Percentiles rank a stretch among this genome's conserved stretches.
Conservation (phyloP, 768 basidiomycete species). For the Leccinum subtestaceum region DNA sequence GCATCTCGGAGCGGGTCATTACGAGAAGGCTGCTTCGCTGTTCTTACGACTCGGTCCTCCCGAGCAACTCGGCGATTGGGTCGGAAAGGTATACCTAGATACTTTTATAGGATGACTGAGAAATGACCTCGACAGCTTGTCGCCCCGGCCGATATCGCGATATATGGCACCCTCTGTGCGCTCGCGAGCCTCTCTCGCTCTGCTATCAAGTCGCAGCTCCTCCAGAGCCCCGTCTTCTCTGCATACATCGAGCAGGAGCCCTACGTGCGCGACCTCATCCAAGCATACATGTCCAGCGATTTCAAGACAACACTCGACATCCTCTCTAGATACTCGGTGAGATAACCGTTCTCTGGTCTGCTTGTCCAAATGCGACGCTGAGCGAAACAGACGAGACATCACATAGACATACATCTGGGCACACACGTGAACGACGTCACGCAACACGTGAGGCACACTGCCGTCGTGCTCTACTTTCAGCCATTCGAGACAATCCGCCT, state of each 20-base stretch:
- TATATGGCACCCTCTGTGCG: conserved; percentile 82
- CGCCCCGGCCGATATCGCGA: conserved; percentile 78
- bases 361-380: neutral
- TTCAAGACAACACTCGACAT: conserved; percentile 82
- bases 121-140: conserved; percentile 46
- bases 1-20: conserved; percentile 65
- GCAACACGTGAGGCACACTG: conserved; percentile 68
- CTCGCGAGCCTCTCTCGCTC: conserved; percentile 73
- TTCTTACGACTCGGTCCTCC: conserved; percentile 68
- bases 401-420: conserved; percentile 73
- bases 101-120: neutral
- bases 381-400: conserved; percentile 63
- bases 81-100: conserved; percentile 48
- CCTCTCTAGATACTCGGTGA: conserved; percentile 69
- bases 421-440: conserved; percentile 65
- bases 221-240: conserved; percentile 70
- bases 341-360: conserved; percentile 7
- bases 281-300: conserved; percentile 81
- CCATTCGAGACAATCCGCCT: conserved; percentile 86
- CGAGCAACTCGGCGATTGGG: conserved; percentile 74
- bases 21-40: conserved; percentile 74
- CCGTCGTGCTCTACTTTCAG: conserved; percentile 84
- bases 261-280: conserved; percentile 81
- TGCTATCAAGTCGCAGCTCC: conserved; percentile 61
- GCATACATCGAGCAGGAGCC: conserved; percentile 83